Conservation (phyloP, 176 grass and related monocot genomes). For the Poa annua region DNA sequence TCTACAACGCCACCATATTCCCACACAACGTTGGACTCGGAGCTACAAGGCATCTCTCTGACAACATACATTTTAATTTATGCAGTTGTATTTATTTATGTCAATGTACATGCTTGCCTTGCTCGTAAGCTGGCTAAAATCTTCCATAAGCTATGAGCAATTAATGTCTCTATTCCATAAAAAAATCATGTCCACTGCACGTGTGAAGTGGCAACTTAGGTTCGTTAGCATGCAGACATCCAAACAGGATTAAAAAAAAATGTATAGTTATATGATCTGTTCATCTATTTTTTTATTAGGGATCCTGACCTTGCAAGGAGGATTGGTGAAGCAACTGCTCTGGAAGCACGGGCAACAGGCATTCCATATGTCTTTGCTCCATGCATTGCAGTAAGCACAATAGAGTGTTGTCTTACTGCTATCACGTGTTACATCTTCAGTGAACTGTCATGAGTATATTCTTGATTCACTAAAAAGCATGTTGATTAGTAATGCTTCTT, state of each 20-base stretch:
- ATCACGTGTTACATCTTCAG: slow-evolving; percentile 26
- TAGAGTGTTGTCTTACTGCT: slow-evolving; percentile 20
- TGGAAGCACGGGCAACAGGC: slow-evolving; percentile 90
- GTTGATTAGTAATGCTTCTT: slow-evolving; percentile 37
- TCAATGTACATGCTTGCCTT: slow-evolving; percentile 25
- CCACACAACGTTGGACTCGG: slow-evolving; percentile 97
- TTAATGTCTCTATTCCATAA: background rate
- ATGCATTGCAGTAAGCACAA: slow-evolving; percentile 88
- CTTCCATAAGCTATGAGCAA: background rate
- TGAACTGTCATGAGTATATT: slow-evolving; percentile 26
- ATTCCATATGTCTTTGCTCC: slow-evolving; percentile 91
- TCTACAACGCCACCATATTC: slow-evolving; percentile 93
- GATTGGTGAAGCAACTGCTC: slow-evolving; percentile 94
- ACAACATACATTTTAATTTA: slow-evolving; percentile 15
- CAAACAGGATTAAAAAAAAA: slow-evolving; percentile 14
- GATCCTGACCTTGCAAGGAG: slow-evolving; percentile 74
- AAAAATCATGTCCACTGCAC: background rate
- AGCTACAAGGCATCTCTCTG: slow-evolving; percentile 79
- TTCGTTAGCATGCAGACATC: background rate
- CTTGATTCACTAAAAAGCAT: slow-evolving; percentile 28
- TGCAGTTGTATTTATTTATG: slow-evolving; percentile 3
- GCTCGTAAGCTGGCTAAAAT: background rate
- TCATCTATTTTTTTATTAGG: slow-evolving; percentile 58
- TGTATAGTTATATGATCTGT: background rate
- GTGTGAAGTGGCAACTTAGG: background rate